Evolutionary conservation across 1,284 basidiomycete species (phyloP).

Genomic region (Heterobasidion annosum): DNA sequence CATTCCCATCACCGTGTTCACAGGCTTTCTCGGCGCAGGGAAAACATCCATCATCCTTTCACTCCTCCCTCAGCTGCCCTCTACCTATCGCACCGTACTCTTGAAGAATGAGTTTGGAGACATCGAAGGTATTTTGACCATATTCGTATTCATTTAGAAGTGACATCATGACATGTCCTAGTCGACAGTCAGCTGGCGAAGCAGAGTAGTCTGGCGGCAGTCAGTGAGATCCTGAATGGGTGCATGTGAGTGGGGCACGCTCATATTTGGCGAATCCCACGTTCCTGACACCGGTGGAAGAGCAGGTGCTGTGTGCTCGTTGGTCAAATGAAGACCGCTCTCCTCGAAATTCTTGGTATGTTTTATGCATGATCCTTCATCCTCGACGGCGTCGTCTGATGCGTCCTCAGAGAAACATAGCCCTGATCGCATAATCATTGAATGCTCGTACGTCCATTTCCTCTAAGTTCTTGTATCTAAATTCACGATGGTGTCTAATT

Average conservation of each 20-base stretch:
- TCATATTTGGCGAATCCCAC: background rate
- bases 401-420: conserved; percentile 54
- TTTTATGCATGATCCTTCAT: conserved; percentile 1
- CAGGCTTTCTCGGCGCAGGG: conserved; percentile 64
- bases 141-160: background rate
- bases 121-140: conserved; percentile 48
- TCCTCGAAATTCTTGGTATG: conserved; percentile 76
- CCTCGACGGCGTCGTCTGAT: background rate
- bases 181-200: conserved; percentile 84
- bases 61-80: conserved; percentile 68
- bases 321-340: conserved; percentile 83
- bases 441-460: conserved; percentile 63
- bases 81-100: conserved; percentile 77
- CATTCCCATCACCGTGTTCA: conserved; percentile 82
- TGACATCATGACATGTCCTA: conserved; percentile 15
- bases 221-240: conserved; percentile 87
- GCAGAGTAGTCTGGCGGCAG: conserved; percentile 74
- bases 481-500: background rate
- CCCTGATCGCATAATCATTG: conserved; percentile 87
- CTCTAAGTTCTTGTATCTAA: background rate
- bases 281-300: background rate
- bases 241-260: conserved; percentile 57
- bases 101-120: conserved; percentile 89
- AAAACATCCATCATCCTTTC: conserved; percentile 80
- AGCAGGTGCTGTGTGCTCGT: conserved; percentile 83